Conservation (phyloP, 257 asterid species). For the Ocimum tenuiflorum region DNA sequence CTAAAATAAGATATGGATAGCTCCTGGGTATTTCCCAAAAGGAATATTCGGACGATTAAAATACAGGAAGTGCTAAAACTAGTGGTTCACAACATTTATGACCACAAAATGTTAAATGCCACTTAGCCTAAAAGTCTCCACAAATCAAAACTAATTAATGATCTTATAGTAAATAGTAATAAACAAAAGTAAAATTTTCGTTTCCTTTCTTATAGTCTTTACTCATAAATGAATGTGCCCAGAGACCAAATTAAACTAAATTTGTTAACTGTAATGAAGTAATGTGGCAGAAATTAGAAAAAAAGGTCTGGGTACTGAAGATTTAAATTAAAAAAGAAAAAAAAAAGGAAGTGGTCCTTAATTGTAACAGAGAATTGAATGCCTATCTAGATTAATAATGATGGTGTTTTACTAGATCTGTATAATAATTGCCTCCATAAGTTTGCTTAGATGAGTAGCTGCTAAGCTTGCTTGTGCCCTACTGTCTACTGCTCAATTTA, state of each 20-base stretch:
- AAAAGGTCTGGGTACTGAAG: background rate
- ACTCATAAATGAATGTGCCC: too few relatives aligned
- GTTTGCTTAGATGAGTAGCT: conserved; percentile 17
- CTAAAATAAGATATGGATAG: background rate
- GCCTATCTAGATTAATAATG: conserved; percentile 26
- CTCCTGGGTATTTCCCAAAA: background rate
- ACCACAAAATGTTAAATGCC: background rate
- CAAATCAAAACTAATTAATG: background rate
- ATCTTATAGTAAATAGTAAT: too few relatives aligned
- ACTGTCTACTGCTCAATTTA: conserved; percentile 2
- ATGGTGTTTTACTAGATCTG: conserved; percentile 21
- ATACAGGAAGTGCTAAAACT: background rate
- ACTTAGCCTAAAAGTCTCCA: conserved; percentile 2
- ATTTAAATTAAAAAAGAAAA: background rate
- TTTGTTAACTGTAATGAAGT: conserved; percentile 1
- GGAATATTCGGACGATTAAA: background rate
- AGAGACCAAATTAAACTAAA: background rate
- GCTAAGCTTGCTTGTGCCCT: background rate
- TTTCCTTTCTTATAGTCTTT: too few relatives aligned
- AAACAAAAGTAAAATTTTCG: too few relatives aligned
- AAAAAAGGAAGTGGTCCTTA: conserved; percentile 23
- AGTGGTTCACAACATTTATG: background rate
- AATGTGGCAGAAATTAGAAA: conserved; percentile 10
- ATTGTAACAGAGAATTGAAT: conserved; percentile 17
- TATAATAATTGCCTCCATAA: conserved; percentile 33